Conservation (phyloP, 495 filamentous ascomycete species). For the Daldinia grandis region DNA sequence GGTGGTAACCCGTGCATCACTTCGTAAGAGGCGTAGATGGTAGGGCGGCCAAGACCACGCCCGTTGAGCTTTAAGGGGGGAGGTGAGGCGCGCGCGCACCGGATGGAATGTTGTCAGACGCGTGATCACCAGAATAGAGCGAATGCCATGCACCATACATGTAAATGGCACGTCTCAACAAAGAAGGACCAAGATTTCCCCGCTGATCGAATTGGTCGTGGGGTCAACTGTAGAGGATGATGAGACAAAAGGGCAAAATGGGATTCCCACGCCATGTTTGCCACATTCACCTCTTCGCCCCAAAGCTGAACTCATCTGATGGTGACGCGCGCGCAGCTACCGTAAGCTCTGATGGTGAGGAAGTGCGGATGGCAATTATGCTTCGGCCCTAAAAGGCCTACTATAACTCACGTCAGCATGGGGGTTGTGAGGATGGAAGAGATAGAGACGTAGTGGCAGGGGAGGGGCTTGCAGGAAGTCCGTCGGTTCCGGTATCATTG, state of each 20-base stretch:
- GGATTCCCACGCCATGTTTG: conserved; percentile 21
- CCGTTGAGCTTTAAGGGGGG: conserved; percentile 8
- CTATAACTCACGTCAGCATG: conserved; percentile 39
- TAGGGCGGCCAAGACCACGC: conserved; percentile 11
- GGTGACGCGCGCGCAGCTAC: conserved; percentile 15
- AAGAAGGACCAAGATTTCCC: conserved; percentile 20
- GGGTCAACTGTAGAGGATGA: conserved; percentile 17
- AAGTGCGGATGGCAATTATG: conserved; percentile 30
- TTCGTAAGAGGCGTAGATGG: conserved; percentile 5
- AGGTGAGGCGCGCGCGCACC: not conserved
- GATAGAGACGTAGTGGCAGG: conserved; percentile 18
- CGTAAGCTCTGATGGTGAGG: conserved; percentile 31
- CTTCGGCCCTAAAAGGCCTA: conserved; percentile 22
- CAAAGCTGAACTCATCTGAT: conserved; percentile 24
- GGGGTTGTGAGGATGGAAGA: conserved; percentile 1
- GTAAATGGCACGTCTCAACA: conserved; percentile 25
- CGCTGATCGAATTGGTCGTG: conserved; percentile 25
- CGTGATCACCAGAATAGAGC: conserved; percentile 13
- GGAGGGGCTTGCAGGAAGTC: conserved; percentile 41
- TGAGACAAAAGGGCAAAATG: not conserved
- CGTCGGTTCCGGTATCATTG: conserved; percentile 42
- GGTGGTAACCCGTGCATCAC: not conserved
- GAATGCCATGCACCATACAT: conserved; percentile 3
- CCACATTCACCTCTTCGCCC: conserved; percentile 21
- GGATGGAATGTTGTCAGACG: conserved; percentile 1